A percentile compares a stretch with the other conserved stretches of the same genome.
These are phyloP conservation scores for Naganishia randhawae DNA, from an alignment of 768 basidiomycete species.

Conservation along the genomic window DNA sequence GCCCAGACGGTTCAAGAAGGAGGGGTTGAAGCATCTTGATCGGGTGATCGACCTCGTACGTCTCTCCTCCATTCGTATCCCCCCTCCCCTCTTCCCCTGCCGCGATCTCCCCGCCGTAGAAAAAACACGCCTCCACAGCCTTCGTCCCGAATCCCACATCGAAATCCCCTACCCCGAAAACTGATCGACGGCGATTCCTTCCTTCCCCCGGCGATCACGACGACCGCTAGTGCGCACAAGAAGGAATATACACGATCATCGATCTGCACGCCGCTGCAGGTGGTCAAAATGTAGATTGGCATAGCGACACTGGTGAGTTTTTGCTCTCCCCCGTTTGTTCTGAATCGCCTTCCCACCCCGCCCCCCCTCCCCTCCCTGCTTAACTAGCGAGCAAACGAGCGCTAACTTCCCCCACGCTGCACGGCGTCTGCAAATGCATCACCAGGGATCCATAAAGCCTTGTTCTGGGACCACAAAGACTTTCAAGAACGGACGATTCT, in stretches of 20 bases:
- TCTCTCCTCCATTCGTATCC: not conserved
- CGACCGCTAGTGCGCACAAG: constrained; percentile 58
- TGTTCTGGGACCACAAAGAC: constrained; percentile 73
- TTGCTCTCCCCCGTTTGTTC: too few relatives aligned
- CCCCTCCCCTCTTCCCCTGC: too few relatives aligned
- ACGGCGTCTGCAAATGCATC: not conserved
- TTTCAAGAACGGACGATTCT: constrained; percentile 73
- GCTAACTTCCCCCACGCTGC: too few relatives aligned
- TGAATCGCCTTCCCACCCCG: constrained; percentile 32
- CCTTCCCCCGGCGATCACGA: not conserved
- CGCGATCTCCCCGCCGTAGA: too few relatives aligned
- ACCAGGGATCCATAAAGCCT: constrained; percentile 39
- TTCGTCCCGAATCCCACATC: too few relatives aligned
- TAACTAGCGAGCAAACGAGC: too few relatives aligned
- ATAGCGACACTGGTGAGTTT: constrained; percentile 57
- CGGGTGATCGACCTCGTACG: constrained; percentile 61
- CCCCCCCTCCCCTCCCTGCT: too few relatives aligned
- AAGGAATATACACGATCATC: constrained; percentile 71
- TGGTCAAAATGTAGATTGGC: constrained; percentile 63
- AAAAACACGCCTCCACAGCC: too few relatives aligned
- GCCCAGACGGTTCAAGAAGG: constrained; percentile 67
- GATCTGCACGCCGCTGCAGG: constrained; percentile 66
- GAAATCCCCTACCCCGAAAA: not conserved
- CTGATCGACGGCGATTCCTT: not conserved
- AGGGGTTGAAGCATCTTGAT: constrained; percentile 77